Conservation (phyloP, 2,329 filamentous ascomycete species). For the Trichoderma cornu-damae region DNA sequence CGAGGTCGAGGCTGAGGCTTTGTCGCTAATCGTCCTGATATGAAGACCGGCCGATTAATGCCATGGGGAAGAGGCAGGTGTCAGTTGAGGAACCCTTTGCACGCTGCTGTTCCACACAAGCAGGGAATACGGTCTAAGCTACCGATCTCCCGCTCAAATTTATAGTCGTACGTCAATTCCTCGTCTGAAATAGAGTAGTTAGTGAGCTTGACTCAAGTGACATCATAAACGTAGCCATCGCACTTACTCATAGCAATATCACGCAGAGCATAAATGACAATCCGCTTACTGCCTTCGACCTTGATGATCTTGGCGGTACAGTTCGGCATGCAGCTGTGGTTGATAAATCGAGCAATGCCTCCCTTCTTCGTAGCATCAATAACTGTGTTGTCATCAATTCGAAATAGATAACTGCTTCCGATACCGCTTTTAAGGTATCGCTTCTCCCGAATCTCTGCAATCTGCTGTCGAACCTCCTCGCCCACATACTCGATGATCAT, state of each 20-base stretch:
- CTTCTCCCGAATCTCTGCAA: slow-evolving; percentile 91
- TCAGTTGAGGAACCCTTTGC: slow-evolving; percentile 98
- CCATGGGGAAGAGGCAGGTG: not conserved
- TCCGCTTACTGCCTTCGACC: slow-evolving; percentile 94
- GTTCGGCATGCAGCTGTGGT: slow-evolving; percentile 96
- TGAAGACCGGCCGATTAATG: not conserved
- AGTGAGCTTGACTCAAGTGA: slow-evolving; percentile 26
- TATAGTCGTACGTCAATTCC: slow-evolving; percentile 99
- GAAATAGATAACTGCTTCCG: slow-evolving; percentile 94
- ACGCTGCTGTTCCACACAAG: slow-evolving; percentile 90
- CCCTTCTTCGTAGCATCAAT: slow-evolving; percentile 98
- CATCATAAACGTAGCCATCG: not conserved
- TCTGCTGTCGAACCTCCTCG: slow-evolving; percentile 93
- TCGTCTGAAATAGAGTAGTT: slow-evolving; percentile 62
- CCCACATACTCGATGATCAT: slow-evolving; percentile 99
- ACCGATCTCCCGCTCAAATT: slow-evolving; percentile 95
- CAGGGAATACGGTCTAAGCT: slow-evolving; percentile 94
- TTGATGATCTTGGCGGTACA: slow-evolving; percentile 99
- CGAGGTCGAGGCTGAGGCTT: not conserved
- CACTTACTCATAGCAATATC: slow-evolving; percentile 90
- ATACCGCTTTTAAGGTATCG: slow-evolving; percentile 94
- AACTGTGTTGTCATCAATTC: slow-evolving; percentile 95
- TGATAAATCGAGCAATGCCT: slow-evolving; percentile 97
- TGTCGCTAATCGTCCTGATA: not conserved
- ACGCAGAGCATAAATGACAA: slow-evolving; percentile 96